These are phyloP conservation scores for Candida mattraensis DNA, from an alignment of 805 yeast species.

Conservation along the genomic window DNA sequence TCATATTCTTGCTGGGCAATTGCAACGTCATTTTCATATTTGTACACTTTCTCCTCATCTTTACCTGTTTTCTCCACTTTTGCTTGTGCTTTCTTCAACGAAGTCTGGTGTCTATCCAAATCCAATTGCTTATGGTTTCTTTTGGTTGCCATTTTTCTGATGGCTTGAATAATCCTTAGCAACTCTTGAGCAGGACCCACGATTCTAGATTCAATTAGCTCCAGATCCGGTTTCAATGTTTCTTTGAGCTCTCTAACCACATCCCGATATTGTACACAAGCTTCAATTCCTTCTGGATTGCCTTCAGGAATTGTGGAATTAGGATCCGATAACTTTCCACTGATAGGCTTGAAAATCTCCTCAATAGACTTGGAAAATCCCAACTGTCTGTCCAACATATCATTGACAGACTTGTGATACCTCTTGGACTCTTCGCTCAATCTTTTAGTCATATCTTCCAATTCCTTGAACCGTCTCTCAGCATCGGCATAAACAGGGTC, in stretches of 20 bases:
- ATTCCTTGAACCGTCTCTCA: constrained; percentile 90
- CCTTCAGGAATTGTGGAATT: constrained; percentile 85
- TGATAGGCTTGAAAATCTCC: constrained; percentile 93
- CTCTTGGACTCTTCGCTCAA: constrained; percentile 87
- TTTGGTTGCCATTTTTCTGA: constrained; percentile 92
- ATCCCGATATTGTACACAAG: constrained; percentile 87
- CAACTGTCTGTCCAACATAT: constrained; percentile 89
- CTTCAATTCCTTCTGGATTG: constrained; percentile 94
- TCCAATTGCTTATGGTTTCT: constrained; percentile 95
- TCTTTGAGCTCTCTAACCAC: constrained; percentile 85
- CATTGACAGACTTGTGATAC: constrained; percentile 88
- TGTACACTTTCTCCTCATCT: constrained; percentile 88
- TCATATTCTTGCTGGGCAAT: constrained; percentile 95
- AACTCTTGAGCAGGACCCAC: constrained; percentile 91
- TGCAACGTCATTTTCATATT: constrained; percentile 84
- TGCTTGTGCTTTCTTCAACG: constrained; percentile 68
- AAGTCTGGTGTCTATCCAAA: constrained; percentile 78
- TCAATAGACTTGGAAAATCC: constrained; percentile 95
- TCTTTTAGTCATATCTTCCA: constrained; percentile 86
- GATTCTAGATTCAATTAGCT: constrained; percentile 84
- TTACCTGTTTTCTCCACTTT: constrained; percentile 83
- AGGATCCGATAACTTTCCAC: constrained; percentile 90
- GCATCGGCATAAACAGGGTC: constrained; percentile 95
- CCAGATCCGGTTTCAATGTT: constrained; percentile 87
- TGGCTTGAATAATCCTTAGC: constrained; percentile 73